Conservation (phyloP, 441 rosid species). For the Breynia disticha region DNA sequence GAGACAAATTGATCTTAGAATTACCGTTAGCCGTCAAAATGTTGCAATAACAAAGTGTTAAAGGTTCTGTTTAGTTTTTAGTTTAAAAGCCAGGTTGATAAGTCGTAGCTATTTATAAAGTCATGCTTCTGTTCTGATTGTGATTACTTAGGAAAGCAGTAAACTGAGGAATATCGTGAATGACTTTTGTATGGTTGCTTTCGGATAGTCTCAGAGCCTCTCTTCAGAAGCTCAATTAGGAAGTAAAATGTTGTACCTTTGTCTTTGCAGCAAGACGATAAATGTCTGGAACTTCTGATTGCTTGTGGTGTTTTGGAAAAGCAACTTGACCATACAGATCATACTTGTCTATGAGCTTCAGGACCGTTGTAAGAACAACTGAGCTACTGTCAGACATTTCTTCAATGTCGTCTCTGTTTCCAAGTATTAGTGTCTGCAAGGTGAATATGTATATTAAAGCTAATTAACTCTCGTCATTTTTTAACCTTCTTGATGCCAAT, state of each 20-base stretch:
- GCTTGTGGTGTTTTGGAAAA: slow-evolving; percentile 72
- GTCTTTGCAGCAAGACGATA: slow-evolving; percentile 71
- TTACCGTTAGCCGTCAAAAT: slow-evolving; percentile 20
- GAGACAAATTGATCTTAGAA: slow-evolving; percentile 21
- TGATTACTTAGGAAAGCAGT: too few species aligned
- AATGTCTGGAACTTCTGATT: slow-evolving; percentile 61
- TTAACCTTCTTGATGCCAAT: slow-evolving; percentile 1
- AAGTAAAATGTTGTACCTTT: slow-evolving; percentile 30
- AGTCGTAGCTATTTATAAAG: too few species aligned
- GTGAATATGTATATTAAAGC: not conserved
- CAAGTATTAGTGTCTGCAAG: slow-evolving; percentile 59
- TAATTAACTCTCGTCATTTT: slow-evolving; percentile 1
- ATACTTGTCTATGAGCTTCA: slow-evolving; percentile 62
- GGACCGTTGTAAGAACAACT: slow-evolving; percentile 45
- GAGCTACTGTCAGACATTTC: slow-evolving; percentile 58
- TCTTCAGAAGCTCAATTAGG: not conserved
- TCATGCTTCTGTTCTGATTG: too few species aligned
- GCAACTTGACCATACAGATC: slow-evolving; percentile 72
- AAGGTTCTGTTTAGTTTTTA: slow-evolving; percentile 3
- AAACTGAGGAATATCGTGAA: too few species aligned
- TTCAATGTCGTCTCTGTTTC: slow-evolving; percentile 66
- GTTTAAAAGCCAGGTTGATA: not conserved
- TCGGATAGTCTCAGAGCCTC: not conserved
- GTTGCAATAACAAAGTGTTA: slow-evolving; percentile 8
- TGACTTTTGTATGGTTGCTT: too few species aligned